Conservation (phyloP, 768 basidiomycete genomes). For the Suillus subluteus region DNA sequence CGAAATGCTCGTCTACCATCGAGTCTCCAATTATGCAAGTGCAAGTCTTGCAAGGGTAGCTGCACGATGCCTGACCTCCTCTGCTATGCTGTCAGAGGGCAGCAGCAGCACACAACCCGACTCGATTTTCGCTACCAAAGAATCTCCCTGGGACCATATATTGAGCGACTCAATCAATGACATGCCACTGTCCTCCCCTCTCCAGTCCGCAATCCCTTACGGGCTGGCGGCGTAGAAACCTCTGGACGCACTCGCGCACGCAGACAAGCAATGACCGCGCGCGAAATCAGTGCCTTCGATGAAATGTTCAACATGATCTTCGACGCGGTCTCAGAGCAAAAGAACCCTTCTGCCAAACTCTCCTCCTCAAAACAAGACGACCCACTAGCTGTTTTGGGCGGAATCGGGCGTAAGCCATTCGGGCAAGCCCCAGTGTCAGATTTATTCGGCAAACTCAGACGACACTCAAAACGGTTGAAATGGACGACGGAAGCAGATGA, state of each 20-base stretch:
- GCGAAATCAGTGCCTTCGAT: slow-evolving; percentile 67
- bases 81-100: neutral
- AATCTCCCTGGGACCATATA: slow-evolving; percentile 56
- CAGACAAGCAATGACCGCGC: slow-evolving; percentile 67
- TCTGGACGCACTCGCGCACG: slow-evolving; percentile 25
- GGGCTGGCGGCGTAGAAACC: slow-evolving; percentile 1
- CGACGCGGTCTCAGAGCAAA: slow-evolving; percentile 48
- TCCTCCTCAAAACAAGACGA: neutral
- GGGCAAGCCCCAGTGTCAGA: slow-evolving; percentile 40
- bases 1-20: slow-evolving; percentile 26
- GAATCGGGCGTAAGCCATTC: slow-evolving; percentile 24
- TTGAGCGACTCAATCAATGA: slow-evolving; percentile 48
- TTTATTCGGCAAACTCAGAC: slow-evolving; percentile 58
- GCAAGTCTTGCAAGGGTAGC: slow-evolving; percentile 10
- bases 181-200: slow-evolving; percentile 28
- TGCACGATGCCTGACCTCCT: slow-evolving; percentile 7
- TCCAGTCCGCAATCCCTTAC: slow-evolving; percentile 19
- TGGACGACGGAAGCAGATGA: slow-evolving; percentile 57
- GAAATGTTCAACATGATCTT: slow-evolving; percentile 79
- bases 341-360: slow-evolving; percentile 19
- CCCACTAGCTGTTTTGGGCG: neutral
- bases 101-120: slow-evolving; percentile 15
- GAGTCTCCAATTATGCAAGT: slow-evolving; percentile 12
- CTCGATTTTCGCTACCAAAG: slow-evolving; percentile 38
- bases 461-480: slow-evolving; percentile 50